Evolutionary conservation across 371 early-diverging fungal genomes (phyloP), one percentile per base, ranked within the genome.

Genomic region (Syncephalastrum sp.): DNA sequence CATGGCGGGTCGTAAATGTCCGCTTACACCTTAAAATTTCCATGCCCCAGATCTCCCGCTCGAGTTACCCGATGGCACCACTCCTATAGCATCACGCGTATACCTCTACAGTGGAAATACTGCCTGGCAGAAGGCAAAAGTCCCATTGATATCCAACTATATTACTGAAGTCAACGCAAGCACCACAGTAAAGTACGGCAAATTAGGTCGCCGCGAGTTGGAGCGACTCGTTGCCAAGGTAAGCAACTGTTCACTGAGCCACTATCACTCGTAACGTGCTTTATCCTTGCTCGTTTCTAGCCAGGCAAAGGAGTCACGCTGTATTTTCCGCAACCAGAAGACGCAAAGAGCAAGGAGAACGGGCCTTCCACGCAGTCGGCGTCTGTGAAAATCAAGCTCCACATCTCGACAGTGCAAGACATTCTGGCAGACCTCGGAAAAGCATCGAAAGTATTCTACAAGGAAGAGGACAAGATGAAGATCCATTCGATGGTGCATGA

Each of bases 31-130:
- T 16, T 6, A 7, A 5, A 17, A 14, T 25, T 24, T 41, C 19
- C 25, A 21, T 42, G 6, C n/a, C 15, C 41, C 47, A 80, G 89
- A 86, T 49, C 69, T 89, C 7, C 88, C 89, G 10, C 75, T 89
- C 12, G 83, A 86, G 47, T 85, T 89, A 29, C 88, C 89, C 7
- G 90, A 89, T 67, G 89, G 89, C 7, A 88, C 88, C 7, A 90
- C 91, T 0, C 90, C 91, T 1, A 84, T 89, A 25, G 77, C 84
- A 8, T 78, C 78, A 10, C 81, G 82, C 42, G 65, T 89, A 27
- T 84, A 85, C 47, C 70, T 89, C 12, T 88, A 72, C 54, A 63
- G 74, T 19, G 77, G 82, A 21, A 63, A 69, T 25, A 57, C 72
- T 12, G 74, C 72, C 42, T 87, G 86, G 82, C 78, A 72, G 27